Evolutionary conservation across 352 stramenopile genomes (phyloP).

Genomic region (Phytopythium vexans): DNA sequence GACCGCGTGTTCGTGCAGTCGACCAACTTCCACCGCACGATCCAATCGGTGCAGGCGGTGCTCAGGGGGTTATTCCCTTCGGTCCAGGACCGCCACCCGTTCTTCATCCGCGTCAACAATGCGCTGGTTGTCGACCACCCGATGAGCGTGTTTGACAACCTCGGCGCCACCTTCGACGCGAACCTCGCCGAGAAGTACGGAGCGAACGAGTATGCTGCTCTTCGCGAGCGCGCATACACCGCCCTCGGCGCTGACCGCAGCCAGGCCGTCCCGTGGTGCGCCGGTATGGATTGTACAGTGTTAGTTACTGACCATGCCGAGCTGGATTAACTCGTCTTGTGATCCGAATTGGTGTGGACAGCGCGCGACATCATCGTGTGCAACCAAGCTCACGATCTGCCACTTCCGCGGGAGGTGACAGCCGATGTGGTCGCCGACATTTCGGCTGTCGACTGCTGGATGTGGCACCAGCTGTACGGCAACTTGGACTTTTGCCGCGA

Average conservation of each 20-base stretch:
- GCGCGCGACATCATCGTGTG: conserved; percentile 24
- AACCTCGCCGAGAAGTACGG: conserved; percentile 6
- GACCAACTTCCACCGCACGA: conserved; percentile 22
- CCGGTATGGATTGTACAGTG: conserved; percentile 4
- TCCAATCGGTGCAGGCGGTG: conserved; percentile 13
- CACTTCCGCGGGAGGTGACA: conserved; percentile 12
- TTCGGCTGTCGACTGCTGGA: conserved; percentile 13
- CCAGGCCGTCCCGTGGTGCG: conserved; percentile 13
- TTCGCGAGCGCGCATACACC: conserved; percentile 4
- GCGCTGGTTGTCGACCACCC: conserved; percentile 4
- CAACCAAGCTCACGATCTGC: conserved; percentile 15
- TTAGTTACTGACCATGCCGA: too few species aligned
- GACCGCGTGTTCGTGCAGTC: conserved; percentile 24
- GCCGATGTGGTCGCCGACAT: conserved; percentile 14
- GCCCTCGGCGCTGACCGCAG: conserved; percentile 9
- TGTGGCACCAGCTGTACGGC: conserved; percentile 26
- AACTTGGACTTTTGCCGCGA: conserved; percentile 12
- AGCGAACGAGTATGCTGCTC: conserved; percentile 7
- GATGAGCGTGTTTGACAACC: conserved; percentile 11
- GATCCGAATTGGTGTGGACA: not conserved
- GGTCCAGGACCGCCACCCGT: not conserved
- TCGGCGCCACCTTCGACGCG: conserved; percentile 7
- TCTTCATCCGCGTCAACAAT: conserved; percentile 11
- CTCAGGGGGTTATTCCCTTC: conserved; percentile 8
- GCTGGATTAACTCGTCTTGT: too few species aligned